Evolutionary conservation across 2,329 filamentous ascomycete genomes (phyloP).

Genomic region (Alternaria solani): DNA sequence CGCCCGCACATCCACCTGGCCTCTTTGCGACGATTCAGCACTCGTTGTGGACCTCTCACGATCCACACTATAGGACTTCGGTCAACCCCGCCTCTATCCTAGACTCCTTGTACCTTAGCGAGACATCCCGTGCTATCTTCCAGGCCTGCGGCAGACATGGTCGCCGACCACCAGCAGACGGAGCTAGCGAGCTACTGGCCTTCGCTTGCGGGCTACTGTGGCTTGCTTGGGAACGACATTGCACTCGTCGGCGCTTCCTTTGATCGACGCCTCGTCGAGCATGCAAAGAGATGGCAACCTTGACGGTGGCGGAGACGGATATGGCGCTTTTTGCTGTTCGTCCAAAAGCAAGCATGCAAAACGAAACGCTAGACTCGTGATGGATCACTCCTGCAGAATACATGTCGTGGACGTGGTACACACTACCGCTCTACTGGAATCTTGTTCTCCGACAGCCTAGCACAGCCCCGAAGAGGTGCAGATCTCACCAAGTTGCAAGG

Average conservation of each 20-base stretch:
- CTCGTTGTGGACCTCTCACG: not conserved
- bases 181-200: not conserved
- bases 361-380: not conserved
- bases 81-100: slow-evolving; percentile 4
- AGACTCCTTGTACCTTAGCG: not conserved
- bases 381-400: not conserved
- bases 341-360: not conserved
- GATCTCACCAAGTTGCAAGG: not conserved
- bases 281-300: not conserved
- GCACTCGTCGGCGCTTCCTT: not conserved
- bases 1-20: slow-evolving; percentile 8
- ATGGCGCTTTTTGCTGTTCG: not conserved
- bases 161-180: slow-evolving; percentile 4
- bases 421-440: slow-evolving; percentile 6
- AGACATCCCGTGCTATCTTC: not conserved
- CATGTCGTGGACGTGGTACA: not conserved
- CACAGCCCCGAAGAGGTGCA: not conserved
- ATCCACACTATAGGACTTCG: not conserved
- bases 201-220: slow-evolving; percentile 1
- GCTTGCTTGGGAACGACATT: slow-evolving; percentile 4
- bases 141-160: not conserved
- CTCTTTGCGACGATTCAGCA: not conserved
- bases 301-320: not conserved
- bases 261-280: not conserved
- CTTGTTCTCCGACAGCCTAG: not conserved